A percentile compares a stretch with the other conserved stretches of the same genome.
Conservation (phyloP, 164 flowering plant genomes). For the Platanus orientalis region DNA sequence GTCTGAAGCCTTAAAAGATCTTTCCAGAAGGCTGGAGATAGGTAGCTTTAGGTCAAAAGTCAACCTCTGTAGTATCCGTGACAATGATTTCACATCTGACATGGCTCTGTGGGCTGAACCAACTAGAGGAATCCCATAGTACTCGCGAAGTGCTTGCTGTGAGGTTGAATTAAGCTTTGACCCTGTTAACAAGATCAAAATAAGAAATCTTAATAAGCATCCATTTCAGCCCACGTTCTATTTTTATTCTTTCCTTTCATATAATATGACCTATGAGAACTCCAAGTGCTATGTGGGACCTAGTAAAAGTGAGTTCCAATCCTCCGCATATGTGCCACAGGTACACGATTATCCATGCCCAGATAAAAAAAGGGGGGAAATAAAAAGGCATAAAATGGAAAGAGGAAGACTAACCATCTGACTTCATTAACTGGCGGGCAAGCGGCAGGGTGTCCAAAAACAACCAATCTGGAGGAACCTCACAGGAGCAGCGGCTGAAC, state of each 20-base stretch:
- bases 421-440: slow-evolving; percentile 56
- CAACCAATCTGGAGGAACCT: slow-evolving; percentile 71
- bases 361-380: not conserved
- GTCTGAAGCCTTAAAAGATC: slow-evolving; percentile 50
- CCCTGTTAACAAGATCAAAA: slow-evolving; percentile 32
- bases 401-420: slow-evolving; percentile 41
- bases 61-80: slow-evolving; percentile 56
- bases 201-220: not conserved
- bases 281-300: not conserved
- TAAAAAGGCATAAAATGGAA: not conserved
- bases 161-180: slow-evolving; percentile 27
- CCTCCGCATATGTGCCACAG: too few relatives aligned
- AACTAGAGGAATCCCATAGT: slow-evolving; percentile 37
- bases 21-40: slow-evolving; percentile 42
- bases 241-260: too few relatives aligned
- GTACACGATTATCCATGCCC: too few relatives aligned
- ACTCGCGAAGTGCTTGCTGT: slow-evolving; percentile 52
- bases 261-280: too few relatives aligned
- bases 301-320: too few relatives aligned
- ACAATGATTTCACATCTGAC: slow-evolving; percentile 59
- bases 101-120: slow-evolving; percentile 88
- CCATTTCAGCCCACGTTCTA: not conserved
- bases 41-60: slow-evolving; percentile 60
- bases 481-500: slow-evolving; percentile 57
- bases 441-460: slow-evolving; percentile 71